These are phyloP conservation scores for Mrakia blollopis DNA, from an alignment of 768 basidiomycete species.

Conservation along the genomic window DNA sequence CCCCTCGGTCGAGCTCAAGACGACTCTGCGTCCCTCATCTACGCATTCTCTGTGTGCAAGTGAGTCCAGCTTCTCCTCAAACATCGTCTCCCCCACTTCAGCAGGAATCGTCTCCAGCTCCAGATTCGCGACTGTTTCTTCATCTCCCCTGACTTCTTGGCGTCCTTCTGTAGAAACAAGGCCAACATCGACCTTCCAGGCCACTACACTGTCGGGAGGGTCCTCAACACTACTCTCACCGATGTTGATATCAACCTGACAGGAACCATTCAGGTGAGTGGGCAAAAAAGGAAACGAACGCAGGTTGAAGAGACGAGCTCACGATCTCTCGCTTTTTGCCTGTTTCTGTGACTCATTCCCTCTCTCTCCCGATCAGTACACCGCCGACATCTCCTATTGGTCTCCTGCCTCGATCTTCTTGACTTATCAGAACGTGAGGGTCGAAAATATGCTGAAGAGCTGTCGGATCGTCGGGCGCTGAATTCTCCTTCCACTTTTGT, in stretches of 20 bases:
- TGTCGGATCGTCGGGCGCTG: not conserved
- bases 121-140: not conserved
- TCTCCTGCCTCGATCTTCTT: slow-evolving; percentile 47
- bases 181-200: not conserved
- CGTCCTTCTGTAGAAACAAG: not conserved
- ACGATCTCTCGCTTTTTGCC: not conserved
- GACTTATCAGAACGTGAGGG: slow-evolving; percentile 48
- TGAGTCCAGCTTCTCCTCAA: not conserved
- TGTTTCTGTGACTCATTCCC: too few species aligned
- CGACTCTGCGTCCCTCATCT: slow-evolving; percentile 3
- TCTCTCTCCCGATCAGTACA: slow-evolving; percentile 33
- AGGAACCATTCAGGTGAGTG: slow-evolving; percentile 42
- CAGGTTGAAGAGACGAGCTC: too few species aligned
- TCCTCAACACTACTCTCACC: slow-evolving; percentile 46
- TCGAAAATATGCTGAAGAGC: not conserved
- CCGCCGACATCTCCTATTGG: slow-evolving; percentile 50
- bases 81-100: too few species aligned
- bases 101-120: too few species aligned
- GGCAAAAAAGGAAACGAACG: too few species aligned
- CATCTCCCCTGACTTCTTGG: not conserved
- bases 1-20: slow-evolving; percentile 11
- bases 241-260: slow-evolving; percentile 48
- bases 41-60: not conserved
- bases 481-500: not conserved
- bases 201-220: slow-evolving; percentile 44